phyloP scores from a whole-genome alignment of 192 early-diverging fungal genomes.

The Radiomyces spectabilis region DNA sequence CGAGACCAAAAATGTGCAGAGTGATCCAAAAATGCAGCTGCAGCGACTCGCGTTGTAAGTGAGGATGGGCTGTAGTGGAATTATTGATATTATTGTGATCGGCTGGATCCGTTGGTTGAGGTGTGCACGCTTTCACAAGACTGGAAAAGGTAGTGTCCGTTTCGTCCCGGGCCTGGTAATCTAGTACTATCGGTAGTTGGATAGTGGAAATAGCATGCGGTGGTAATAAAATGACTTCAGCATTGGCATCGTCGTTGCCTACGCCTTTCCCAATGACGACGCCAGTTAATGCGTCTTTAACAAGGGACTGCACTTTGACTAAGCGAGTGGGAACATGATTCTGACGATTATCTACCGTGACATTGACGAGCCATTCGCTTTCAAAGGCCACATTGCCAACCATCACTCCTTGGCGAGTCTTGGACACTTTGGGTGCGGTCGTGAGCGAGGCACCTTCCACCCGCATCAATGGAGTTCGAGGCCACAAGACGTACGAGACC shows the following conservation, averaged over 20 bases:
- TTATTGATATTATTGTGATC: not conserved
- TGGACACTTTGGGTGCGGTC: slow-evolving; percentile 3
- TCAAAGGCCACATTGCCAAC: slow-evolving; percentile 14
- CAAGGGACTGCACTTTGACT: slow-evolving; percentile 2
- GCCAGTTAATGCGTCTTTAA: slow-evolving; percentile 17
- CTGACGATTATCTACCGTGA: slow-evolving; percentile 15
- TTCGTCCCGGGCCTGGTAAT: slow-evolving; percentile 14
- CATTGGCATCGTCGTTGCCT: slow-evolving; percentile 5
- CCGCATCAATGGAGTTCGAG: slow-evolving; percentile 15
- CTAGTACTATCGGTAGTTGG: slow-evolving; percentile 11
- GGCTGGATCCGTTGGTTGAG: not conserved
- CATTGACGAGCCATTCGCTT: slow-evolving; percentile 13
- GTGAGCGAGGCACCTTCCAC: slow-evolving; percentile 13
- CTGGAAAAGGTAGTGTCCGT: slow-evolving; percentile 25
- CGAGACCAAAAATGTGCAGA: slow-evolving; percentile 18
- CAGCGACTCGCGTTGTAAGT: slow-evolving; percentile 11
- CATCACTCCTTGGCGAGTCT: slow-evolving; percentile 14
- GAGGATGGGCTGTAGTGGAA: not conserved
- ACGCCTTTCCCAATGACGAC: slow-evolving; percentile 17
- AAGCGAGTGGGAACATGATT: slow-evolving; percentile 21
- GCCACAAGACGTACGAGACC: slow-evolving; percentile 13
- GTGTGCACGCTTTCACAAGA: slow-evolving; percentile 13
- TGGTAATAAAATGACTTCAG: slow-evolving; percentile 10
- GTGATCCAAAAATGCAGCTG: slow-evolving; percentile 25
- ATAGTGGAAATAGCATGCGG: slow-evolving; percentile 15